A percentile compares a stretch with the other conserved stretches of the same genome.
Evolutionary conservation across 106 monocot genomes (phyloP).

Genomic region (Phalaenopsis aphrodite): DNA sequence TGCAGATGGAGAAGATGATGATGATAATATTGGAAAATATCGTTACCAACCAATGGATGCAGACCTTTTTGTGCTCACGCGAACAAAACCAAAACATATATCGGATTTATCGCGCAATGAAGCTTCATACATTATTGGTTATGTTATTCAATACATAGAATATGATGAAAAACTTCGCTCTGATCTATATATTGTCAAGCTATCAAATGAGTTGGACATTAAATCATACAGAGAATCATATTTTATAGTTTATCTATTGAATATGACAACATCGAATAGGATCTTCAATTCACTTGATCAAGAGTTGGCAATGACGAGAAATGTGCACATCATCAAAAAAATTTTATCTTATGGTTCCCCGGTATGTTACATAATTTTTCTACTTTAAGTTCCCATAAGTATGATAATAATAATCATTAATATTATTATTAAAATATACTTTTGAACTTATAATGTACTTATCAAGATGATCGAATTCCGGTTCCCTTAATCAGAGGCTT

Average conservation of each 20-base stretch:
- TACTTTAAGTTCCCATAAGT: too few species aligned
- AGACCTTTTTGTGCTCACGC: conserved; percentile 24
- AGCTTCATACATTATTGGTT: conserved; percentile 10
- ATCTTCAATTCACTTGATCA: conserved; percentile 28
- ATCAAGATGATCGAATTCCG: too few species aligned
- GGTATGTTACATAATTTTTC: conserved; percentile 2
- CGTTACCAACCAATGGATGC: conserved; percentile 13
- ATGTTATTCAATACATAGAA: conserved; percentile 9
- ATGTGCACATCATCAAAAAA: conserved; percentile 6
- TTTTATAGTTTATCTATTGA: conserved; percentile 17
- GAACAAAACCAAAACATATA: conserved; percentile 6
- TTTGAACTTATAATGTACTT: too few species aligned
- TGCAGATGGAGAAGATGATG: neutral
- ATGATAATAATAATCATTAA: too few species aligned
- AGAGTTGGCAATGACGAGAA: conserved; percentile 3
- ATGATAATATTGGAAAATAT: neutral
- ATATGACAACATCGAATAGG: conserved; percentile 27
- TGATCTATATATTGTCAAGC: neutral
- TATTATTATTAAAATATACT: too few species aligned
- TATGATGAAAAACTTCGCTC: conserved; percentile 6
- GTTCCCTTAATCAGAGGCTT: too few species aligned
- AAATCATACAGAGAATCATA: neutral
- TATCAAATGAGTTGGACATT: neutral
- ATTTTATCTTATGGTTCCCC: neutral
- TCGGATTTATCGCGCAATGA: conserved; percentile 12